Base-by-base conservation (phyloP, 495 filamentous ascomycete species). In the Collariella sp. region DNA sequence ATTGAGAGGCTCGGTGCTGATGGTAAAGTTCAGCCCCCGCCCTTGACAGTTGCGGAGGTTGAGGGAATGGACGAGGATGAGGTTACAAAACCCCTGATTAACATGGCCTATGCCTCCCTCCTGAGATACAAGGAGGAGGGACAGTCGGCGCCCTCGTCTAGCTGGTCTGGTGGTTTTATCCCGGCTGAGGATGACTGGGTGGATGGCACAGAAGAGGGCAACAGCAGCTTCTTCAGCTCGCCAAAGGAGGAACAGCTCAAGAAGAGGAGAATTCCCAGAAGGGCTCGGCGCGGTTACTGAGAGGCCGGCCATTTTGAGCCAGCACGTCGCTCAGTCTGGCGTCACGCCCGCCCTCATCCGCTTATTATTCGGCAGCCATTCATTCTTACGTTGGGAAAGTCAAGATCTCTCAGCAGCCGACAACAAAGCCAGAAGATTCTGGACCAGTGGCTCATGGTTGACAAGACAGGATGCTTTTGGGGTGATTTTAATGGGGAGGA, bases 41-140 rank as follows among this genome's bases (percentile, higher is more conserved):
- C n/a, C 18, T 16, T 62, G 35, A 63, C 26, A 9, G 42, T 65
- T 10, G 61, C 67, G 1, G 67, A 76, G 18, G 66, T 67, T 16
- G 58, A 65, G n/a, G 41, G 40, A 1, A 72, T 68, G 51, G 56
- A 66, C 2, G 52, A 60, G 1, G 52, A 35, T 2, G 64, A 70
- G 38, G 64, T 69, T 44, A 64, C 65, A 1, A 57, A 61, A 15
- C 70, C 70, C 11, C 46, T 76, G n/a, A 38, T 79, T 1, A 66
- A 62, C n/a, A 62, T 72, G 61, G 45, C 58, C 0, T 71, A 71
- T 40, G 66, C 64, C 36, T 65, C 67, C 2, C 44, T 77, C 13
- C 47, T 70, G 38, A 50, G 41, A 7, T 66, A 68, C 53, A 61
- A 58, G 19, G 58, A 66, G 16, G 45, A 54, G 13, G 44, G 41